phyloP scores from a whole-genome alignment of 1,284 basidiomycete genomes.

The Sanghuangporus baumii region DNA sequence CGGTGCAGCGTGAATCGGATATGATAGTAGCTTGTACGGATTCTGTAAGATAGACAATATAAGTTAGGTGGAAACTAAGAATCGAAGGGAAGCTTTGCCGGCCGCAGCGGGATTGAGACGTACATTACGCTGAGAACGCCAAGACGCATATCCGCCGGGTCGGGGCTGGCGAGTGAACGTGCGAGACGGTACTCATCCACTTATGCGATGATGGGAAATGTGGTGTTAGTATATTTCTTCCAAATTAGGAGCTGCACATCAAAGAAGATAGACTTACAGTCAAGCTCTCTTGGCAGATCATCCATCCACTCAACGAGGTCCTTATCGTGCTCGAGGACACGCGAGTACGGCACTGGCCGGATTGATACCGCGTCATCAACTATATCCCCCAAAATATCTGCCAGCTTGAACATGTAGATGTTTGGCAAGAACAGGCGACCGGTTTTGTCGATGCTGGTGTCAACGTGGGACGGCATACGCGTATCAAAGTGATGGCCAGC shows the following conservation, averaged over 20 bases:
- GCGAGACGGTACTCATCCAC: conserved; percentile 68
- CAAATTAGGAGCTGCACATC: background rate
- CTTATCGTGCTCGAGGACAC: conserved; percentile 64
- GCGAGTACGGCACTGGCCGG: conserved; percentile 65
- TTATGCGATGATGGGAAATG: background rate
- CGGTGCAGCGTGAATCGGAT: conserved; percentile 78
- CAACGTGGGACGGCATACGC: conserved; percentile 58
- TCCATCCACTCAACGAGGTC: conserved; percentile 68
- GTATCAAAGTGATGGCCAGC: conserved; percentile 79
- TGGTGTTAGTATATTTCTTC: background rate
- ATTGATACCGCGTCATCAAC: conserved; percentile 78
- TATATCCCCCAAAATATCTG: conserved; percentile 73
- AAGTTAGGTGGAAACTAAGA: background rate
- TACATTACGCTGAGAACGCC: conserved; percentile 70
- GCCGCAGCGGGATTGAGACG: background rate
- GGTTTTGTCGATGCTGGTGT: conserved; percentile 51
- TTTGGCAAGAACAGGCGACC: conserved; percentile 65
- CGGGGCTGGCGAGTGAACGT: conserved; percentile 56
- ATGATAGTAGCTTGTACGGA: conserved; percentile 69
- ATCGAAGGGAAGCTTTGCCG: background rate
- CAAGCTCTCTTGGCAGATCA: conserved; percentile 60
- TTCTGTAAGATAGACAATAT: conserved; percentile 20
- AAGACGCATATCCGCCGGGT: conserved; percentile 42
- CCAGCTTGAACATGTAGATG: conserved; percentile 66
- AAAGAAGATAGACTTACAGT: conserved; percentile 25